Evolutionary conservation across 345 rosid species (phyloP).

Genomic region (Turnera subulata): DNA sequence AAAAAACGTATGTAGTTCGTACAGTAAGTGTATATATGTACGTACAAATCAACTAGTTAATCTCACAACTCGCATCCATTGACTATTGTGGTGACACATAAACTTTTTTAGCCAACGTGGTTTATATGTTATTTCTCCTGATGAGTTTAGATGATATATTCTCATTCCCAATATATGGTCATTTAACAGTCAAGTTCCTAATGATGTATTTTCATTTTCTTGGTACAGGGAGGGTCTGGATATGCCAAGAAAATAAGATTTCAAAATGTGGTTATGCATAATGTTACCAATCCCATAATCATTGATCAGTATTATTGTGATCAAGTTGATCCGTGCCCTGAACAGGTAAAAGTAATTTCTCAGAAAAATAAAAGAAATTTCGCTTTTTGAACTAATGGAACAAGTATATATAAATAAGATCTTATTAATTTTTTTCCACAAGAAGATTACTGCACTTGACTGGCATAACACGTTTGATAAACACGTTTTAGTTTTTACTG

Average conservation of each 20-base stretch:
- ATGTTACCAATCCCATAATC: slow-evolving; percentile 79
- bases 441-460: slow-evolving; percentile 1
- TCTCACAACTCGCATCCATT: too few species aligned
- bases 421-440: too few species aligned
- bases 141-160: background rate
- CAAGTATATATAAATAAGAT: too few species aligned
- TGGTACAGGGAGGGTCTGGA: slow-evolving; percentile 74
- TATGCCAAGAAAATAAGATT: slow-evolving; percentile 61
- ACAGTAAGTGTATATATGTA: too few species aligned
- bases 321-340: slow-evolving; percentile 37
- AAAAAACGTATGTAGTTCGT: too few species aligned
- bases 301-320: slow-evolving; percentile 86
- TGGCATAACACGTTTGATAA: background rate
- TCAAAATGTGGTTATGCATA: slow-evolving; percentile 52
- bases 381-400: too few species aligned
- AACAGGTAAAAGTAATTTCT: slow-evolving; percentile 49
- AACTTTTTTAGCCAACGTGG: too few species aligned
- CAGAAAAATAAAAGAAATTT: too few species aligned
- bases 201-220: background rate
- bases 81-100: too few species aligned
- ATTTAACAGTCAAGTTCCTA: background rate
- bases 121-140: background rate
- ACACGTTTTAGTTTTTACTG: background rate
- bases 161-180: background rate
- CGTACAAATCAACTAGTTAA: too few species aligned